Evolutionary conservation across 2,329 filamentous ascomycete species (phyloP), one percentile per base, ranked within the genome.

Genomic region (Phialemonium atrogriseum): DNA sequence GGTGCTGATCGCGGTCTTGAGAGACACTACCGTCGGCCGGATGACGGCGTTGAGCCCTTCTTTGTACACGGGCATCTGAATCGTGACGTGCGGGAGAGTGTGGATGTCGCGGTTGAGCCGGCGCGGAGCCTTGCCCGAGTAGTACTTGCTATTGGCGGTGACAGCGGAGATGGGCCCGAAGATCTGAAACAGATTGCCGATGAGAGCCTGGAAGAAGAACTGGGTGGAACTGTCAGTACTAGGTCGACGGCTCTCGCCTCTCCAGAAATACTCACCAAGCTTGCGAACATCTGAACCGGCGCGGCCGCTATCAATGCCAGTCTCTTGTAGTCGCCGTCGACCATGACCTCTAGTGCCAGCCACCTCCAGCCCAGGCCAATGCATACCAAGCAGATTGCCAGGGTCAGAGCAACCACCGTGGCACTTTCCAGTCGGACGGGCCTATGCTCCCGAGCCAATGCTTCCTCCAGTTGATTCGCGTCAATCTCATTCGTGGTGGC

Each of bases 261-360:
- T 34, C 27, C 18, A 16, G 27, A 12, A 20, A 13, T 11, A 52
- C 56, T 34, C 48, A 66, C 63, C 45, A 76, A 47, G 34, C 61
- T 64, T 33, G 80, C 62, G 63, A 78, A 81, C 15, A 73, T 55
- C 46, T 78, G 70, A 12, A 73, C 50, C 1, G 75, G 63, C 5
- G 67, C 46, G 17, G 62, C 65, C 10, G 60, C 48, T 2, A 77
- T 20, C 35, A 82, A 66, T 5, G 66, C 66, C 10, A 78, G 40
- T 21, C 77, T 68, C 20, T 62, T 39, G 41, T 66, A 80, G 26
- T 56, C 60, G 13, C 58, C 55, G 43, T 80, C 76, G 10, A 70
- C 58, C 11, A 58, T 48, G 14, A 70, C 54, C 51, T 81, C 62
- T 29, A 72, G 59, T 2, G 68, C 71, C 21, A 82, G 47, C 19